Conservation (phyloP, 108 stramenopile genomes). For the Conticribra weissflogii region DNA sequence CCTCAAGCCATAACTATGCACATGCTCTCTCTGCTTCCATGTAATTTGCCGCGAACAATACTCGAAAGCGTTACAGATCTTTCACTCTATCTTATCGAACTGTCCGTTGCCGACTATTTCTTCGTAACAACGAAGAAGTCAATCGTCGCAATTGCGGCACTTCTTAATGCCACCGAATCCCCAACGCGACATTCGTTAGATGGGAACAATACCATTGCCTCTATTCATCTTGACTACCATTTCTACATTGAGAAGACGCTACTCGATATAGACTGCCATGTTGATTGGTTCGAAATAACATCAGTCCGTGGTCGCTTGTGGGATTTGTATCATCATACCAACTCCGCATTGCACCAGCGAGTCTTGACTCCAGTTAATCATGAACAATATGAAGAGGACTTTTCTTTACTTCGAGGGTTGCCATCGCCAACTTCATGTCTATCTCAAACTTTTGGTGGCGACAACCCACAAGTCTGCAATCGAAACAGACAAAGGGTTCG, state of each 20-base stretch:
- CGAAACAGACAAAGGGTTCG: not conserved
- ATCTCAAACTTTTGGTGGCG: not conserved
- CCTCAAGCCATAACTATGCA: conserved; percentile 45
- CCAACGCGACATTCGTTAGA: conserved; percentile 7
- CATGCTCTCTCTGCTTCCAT: conserved; percentile 34
- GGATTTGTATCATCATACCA: conserved; percentile 28
- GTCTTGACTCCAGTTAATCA: not conserved
- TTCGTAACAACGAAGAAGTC: conserved; percentile 53
- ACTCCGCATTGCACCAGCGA: not conserved
- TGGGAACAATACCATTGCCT: not conserved
- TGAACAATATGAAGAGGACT: not conserved
- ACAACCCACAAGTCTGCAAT: not conserved
- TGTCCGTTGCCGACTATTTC: conserved; percentile 69
- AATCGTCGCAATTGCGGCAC: conserved; percentile 59
- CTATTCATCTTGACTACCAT: conserved; percentile 17
- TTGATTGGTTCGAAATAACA: conserved; percentile 37
- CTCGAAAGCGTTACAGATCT: conserved; percentile 18
- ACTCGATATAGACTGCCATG: conserved; percentile 21
- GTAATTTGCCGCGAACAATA: conserved; percentile 7
- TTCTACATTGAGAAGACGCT: conserved; percentile 19
- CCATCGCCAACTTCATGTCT: conserved; percentile 21
- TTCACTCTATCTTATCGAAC: conserved; percentile 68
- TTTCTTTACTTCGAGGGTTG: not conserved
- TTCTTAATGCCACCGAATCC: conserved; percentile 64
- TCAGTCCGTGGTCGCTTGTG: conserved; percentile 35